Conservation (phyloP, 2,329 filamentous ascomycete species). For the Aspergillus niger region DNA sequence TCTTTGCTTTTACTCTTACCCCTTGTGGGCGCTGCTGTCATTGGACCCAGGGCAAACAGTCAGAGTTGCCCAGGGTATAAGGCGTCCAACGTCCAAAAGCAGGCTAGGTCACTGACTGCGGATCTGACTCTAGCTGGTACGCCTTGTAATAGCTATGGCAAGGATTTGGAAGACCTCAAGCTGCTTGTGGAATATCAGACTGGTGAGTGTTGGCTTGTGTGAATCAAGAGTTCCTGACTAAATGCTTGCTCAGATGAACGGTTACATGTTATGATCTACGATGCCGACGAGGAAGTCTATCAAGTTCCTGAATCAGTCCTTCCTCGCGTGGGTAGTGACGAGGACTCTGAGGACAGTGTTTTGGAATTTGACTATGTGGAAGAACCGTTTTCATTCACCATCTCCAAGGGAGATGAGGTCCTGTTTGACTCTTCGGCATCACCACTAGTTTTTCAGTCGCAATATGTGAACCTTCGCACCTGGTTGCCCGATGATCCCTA, state of each 20-base stretch:
- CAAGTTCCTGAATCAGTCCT: conserved; percentile 72
- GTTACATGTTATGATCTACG: conserved; percentile 74
- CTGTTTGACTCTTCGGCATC: conserved; percentile 71
- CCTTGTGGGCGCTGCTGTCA: conserved; percentile 32
- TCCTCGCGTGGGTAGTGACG: conserved; percentile 55
- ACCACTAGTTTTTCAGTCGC: conserved; percentile 71
- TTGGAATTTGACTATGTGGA: conserved; percentile 54
- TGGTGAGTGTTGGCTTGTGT: conserved; percentile 39
- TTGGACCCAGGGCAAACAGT: conserved; percentile 19
- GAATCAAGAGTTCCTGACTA: not conserved
- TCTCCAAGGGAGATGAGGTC: conserved; percentile 46
- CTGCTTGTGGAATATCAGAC: conserved; percentile 64
- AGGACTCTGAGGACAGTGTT: conserved; percentile 48
- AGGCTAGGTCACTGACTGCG: conserved; percentile 61
- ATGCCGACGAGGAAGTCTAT: conserved; percentile 69
- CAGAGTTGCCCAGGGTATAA: conserved; percentile 42
- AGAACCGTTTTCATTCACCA: conserved; percentile 68
- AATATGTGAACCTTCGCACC: conserved; percentile 74
- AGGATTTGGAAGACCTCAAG: conserved; percentile 58
- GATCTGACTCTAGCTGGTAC: conserved; percentile 68
- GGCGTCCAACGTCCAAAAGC: conserved; percentile 38
- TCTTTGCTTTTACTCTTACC: conserved; percentile 29
- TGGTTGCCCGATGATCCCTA: conserved; percentile 68
- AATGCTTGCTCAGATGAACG: conserved; percentile 54
- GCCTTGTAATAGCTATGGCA: conserved; percentile 63